phyloP scores from a whole-genome alignment of 2,329 filamentous ascomycete species.

The Nemania sp. region DNA sequence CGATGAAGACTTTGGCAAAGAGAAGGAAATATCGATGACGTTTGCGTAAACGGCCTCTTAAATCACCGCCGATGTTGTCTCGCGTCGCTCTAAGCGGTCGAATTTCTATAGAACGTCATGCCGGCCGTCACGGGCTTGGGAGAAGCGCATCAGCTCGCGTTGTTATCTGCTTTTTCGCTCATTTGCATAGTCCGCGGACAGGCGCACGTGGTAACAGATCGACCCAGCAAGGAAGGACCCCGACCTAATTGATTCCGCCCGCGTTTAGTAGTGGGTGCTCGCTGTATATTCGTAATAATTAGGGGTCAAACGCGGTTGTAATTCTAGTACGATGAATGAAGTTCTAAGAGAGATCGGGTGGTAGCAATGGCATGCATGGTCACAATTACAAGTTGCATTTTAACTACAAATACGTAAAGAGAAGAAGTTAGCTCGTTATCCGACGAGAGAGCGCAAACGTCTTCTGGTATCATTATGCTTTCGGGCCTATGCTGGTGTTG shows the following conservation, averaged over 20 bases:
- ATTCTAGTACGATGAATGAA: slow-evolving; percentile 12
- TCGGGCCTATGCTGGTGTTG: slow-evolving; percentile 17
- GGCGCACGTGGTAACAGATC: slow-evolving; percentile 15
- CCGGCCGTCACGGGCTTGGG: neutral
- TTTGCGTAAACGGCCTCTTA: slow-evolving; percentile 68
- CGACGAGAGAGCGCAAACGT: neutral
- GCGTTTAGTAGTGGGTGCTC: slow-evolving; percentile 2
- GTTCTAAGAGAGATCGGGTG: slow-evolving; percentile 18
- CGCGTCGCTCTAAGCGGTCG: neutral
- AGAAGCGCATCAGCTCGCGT: slow-evolving; percentile 8
- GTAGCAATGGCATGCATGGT: neutral
- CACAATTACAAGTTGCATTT: neutral
- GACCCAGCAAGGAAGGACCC: slow-evolving; percentile 1
- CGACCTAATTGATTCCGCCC: slow-evolving; percentile 17
- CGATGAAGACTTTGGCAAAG: slow-evolving; percentile 74
- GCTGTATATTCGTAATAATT: slow-evolving; percentile 31
- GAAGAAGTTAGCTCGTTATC: neutral
- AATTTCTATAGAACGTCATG: neutral
- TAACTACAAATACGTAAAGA: neutral
- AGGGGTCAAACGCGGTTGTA: slow-evolving; percentile 4
- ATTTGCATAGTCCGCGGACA: slow-evolving; percentile 14
- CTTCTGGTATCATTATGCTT: slow-evolving; percentile 29
- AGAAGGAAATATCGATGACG: slow-evolving; percentile 83
- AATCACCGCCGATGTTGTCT: neutral
- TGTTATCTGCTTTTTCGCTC: slow-evolving; percentile 15